Conservation (phyloP, 768 basidiomycete genomes). For the Naganishia antarctica region DNA sequence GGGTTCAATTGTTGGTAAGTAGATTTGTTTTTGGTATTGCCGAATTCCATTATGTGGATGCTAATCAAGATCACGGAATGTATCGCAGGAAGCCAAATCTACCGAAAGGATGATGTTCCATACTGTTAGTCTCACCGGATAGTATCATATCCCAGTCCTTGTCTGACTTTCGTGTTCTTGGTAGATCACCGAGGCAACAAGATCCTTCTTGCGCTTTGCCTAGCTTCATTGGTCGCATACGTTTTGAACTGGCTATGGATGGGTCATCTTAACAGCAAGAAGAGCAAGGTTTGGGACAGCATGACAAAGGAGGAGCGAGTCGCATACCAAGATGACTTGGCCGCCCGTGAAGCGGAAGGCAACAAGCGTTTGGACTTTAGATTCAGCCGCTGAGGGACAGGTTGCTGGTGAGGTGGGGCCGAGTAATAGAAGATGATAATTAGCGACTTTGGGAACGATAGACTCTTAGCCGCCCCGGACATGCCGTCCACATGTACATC, state of each 20-base stretch:
- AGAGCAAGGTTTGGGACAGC: slow-evolving; percentile 57
- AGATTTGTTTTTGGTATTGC: too few species aligned
- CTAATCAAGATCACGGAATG: background rate
- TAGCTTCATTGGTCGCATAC: slow-evolving; percentile 58
- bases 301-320: slow-evolving; percentile 57
- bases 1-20: slow-evolving; percentile 34
- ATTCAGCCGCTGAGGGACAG: slow-evolving; percentile 13
- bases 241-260: slow-evolving; percentile 46
- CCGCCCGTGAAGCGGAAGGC: slow-evolving; percentile 52
- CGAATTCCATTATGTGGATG: too few species aligned
- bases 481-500: too few species aligned
- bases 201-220: slow-evolving; percentile 57
- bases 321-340: slow-evolving; percentile 61
- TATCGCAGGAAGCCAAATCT: slow-evolving; percentile 54
- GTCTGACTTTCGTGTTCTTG: background rate
- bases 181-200: slow-evolving; percentile 59
- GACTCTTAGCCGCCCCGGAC: too few species aligned
- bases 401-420: background rate
- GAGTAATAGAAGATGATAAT: background rate
- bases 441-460: too few species aligned
- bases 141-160: background rate
- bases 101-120: slow-evolving; percentile 47
- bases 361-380: slow-evolving; percentile 29
- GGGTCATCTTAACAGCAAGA: slow-evolving; percentile 50
- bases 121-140: slow-evolving; percentile 6